Evolutionary conservation across 495 filamentous ascomycete species (phyloP).

Genomic region (Annulohypoxylon bovei): DNA sequence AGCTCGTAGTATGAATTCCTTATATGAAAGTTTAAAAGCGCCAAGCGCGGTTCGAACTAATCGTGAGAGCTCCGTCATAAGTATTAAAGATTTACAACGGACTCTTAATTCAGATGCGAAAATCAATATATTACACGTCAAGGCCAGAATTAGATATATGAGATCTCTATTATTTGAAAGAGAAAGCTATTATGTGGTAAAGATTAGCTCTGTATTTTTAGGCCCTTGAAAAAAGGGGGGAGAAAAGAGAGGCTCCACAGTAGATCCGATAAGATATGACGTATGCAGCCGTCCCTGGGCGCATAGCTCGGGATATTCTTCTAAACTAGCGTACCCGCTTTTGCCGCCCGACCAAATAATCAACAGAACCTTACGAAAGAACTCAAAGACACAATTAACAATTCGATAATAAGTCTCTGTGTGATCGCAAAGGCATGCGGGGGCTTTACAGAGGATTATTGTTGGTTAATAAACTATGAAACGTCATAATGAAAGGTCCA

Average conservation of each 20-base stretch:
- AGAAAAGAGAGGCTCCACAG: conserved; percentile 1
- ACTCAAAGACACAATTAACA: background rate
- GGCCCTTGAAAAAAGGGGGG: background rate
- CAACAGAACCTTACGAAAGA: background rate
- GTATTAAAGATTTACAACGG: conserved; percentile 1
- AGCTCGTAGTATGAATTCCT: background rate
- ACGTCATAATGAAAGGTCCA: background rate
- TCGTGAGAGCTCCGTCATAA: background rate
- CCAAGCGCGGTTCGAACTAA: conserved; percentile 15
- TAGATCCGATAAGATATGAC: conserved; percentile 31
- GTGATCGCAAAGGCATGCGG: background rate
- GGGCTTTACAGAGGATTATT: background rate
- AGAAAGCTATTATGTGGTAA: background rate
- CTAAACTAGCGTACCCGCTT: conserved; percentile 27
- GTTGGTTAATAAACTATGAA: background rate
- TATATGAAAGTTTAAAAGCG: conserved; percentile 17
- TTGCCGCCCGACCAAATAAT: conserved; percentile 5
- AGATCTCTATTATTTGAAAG: background rate
- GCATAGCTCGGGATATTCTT: conserved; percentile 13
- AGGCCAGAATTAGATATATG: background rate
- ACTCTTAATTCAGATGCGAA: conserved; percentile 1
- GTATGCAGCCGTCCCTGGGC: conserved; percentile 20
- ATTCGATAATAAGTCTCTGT: background rate
- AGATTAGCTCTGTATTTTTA: background rate
- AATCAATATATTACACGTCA: background rate